phyloP scores from a whole-genome alignment of 78 protist species.

The Capsaspora owczarzaki region DNA sequence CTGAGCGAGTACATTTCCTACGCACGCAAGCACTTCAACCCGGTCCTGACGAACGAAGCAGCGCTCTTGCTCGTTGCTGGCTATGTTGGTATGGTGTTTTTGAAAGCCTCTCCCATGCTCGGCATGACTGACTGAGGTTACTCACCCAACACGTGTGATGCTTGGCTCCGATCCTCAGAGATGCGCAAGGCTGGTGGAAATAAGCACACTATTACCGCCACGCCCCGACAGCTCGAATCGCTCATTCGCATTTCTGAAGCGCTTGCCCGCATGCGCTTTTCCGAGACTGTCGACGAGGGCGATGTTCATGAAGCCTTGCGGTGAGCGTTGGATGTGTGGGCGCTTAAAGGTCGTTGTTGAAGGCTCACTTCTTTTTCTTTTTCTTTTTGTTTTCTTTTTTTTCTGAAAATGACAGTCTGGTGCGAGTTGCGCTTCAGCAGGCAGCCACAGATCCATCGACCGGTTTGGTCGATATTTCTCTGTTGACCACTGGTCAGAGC shows the following conservation, averaged over 20 bases:
- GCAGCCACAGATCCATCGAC: too few relatives aligned
- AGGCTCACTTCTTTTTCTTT: too few relatives aligned
- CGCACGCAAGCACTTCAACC: constrained; percentile 64
- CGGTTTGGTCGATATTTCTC: too few relatives aligned
- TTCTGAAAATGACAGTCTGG: too few relatives aligned
- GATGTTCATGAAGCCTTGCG: constrained; percentile 87
- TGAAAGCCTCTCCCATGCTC: too few relatives aligned
- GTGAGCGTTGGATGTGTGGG: not conserved
- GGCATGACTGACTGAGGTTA: too few relatives aligned
- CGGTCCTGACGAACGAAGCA: constrained; percentile 81
- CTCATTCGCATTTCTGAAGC: constrained; percentile 91
- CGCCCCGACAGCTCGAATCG: constrained; percentile 97
- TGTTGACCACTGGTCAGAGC: too few relatives aligned
- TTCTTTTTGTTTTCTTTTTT: too few relatives aligned
- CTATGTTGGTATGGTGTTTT: constrained; percentile 55
- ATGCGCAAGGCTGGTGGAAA: constrained; percentile 43
- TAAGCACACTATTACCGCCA: constrained; percentile 81
- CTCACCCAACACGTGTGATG: too few relatives aligned
- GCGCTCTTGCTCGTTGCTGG: constrained; percentile 40
- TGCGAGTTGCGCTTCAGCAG: too few relatives aligned
- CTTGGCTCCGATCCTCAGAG: not conserved
- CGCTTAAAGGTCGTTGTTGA: too few relatives aligned
- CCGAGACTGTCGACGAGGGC: constrained; percentile 50
- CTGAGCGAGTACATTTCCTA: constrained; percentile 76
- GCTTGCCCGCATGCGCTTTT: constrained; percentile 56